Base-by-base conservation (phyloP, 768 basidiomycete species). In the Lactarius evosmus region DNA sequence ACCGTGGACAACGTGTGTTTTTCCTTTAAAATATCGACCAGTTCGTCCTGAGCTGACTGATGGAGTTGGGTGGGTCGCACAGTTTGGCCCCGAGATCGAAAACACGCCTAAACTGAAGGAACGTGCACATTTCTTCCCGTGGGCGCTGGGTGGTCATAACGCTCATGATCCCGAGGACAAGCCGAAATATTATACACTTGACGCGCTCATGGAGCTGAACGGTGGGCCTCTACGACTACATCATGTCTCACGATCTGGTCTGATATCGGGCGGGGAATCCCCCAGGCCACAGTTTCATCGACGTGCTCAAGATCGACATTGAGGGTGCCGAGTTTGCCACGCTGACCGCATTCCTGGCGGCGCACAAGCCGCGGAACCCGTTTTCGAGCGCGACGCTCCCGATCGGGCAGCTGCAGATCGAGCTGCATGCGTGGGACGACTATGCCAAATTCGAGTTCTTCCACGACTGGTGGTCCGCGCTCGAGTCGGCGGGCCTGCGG, bases 241-340 rank as follows among this genome's bases (percentile, higher is more conserved):
- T 62, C 34, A 16, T 14, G 25, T 41, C 4, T 58, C 36, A 36
- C 2, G 30, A 17, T 19, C 9, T n/a, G n/a, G n/a, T n/a, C n/a
- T n/a, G n/a, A n/a, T n/a, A n/a, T n/a, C n/a, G n/a, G n/a, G n/a
- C n/a, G n/a, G n/a, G n/a, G 29, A 30, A 22, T n/a, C 30, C 17
- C 14, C 12, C 57, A 84, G 84, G 83, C 17, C 89, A 91, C 69
- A 75, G 74, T 22, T 85, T 85, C 67, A 85, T 90, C 59, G 88
- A 91, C 67, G 80, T 91, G 66, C 80, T 89, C 61, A 86, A 89
- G 72, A 75, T 91, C 57, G 89, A 91, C 72, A 81, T 88, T 30
- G 88, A 91, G 69, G 81, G 84, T 46, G 80, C 79, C 73, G 88
- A 91, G 68, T 90, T 86, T 71, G 79, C 83, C 53, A 82, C 85